Percentiles rank a stretch among this genome's conserved stretches.
Conservation (phyloP, 129 eudicot genomes). For the Flaveria sonorensis region DNA sequence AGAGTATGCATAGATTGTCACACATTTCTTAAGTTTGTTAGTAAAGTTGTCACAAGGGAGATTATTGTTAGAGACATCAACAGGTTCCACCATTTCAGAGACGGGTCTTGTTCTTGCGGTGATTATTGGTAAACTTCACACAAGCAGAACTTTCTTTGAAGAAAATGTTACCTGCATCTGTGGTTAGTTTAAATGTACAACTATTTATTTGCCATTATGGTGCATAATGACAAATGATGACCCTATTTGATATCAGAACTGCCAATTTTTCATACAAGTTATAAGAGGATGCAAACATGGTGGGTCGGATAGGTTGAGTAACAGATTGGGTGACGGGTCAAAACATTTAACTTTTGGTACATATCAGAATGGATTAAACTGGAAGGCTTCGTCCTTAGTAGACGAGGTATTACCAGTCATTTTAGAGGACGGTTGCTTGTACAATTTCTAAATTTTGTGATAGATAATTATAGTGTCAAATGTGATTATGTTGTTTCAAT, state of each 20-base stretch:
- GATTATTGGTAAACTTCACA: constrained; percentile 64
- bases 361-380: neutral
- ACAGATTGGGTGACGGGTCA: neutral
- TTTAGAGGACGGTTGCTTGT: no score
- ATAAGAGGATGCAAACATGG: neutral
- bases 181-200: neutral
- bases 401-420: neutral
- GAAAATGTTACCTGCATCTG: neutral
- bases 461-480: neutral
- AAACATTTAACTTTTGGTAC: neutral
- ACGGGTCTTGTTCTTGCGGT: constrained; percentile 77
- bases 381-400: neutral
- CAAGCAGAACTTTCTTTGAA: neutral
- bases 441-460: neutral
- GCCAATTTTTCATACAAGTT: neutral
- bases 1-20: constrained; percentile 87
- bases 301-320: neutral
- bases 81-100: constrained; percentile 79
- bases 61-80: constrained; percentile 72
- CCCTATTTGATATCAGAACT: neutral
- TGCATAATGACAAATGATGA: constrained; percentile 3
- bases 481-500: neutral
- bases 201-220: neutral
- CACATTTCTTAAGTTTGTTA: constrained; percentile 73
- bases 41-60: constrained; percentile 63